phyloP scores from a whole-genome alignment of 2,329 filamentous ascomycete species.

The Clarireedia sp. region DNA sequence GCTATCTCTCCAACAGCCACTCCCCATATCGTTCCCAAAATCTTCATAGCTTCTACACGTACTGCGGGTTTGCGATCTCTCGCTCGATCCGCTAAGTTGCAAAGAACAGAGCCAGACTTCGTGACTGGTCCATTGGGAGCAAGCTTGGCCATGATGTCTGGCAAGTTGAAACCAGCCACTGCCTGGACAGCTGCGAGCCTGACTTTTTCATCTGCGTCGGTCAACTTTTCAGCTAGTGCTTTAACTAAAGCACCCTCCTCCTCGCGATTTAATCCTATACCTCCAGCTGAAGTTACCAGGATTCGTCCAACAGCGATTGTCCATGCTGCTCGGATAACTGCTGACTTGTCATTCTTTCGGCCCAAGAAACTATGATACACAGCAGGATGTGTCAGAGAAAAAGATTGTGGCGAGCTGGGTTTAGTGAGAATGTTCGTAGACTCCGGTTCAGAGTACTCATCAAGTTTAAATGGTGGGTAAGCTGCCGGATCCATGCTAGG shows the following conservation, averaged over 20 bases:
- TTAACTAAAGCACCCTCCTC: slow-evolving; percentile 72
- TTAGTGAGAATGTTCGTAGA: slow-evolving; percentile 62
- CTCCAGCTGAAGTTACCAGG: slow-evolving; percentile 81
- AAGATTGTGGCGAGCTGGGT: slow-evolving; percentile 81
- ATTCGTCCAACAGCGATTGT: slow-evolving; percentile 77
- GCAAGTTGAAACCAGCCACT: slow-evolving; percentile 72
- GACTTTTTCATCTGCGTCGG: slow-evolving; percentile 85
- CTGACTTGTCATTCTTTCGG: slow-evolving; percentile 78
- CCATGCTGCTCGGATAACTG: slow-evolving; percentile 78
- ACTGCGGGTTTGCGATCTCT: slow-evolving; percentile 79
- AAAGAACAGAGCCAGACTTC: slow-evolving; percentile 70
- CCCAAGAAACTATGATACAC: slow-evolving; percentile 81
- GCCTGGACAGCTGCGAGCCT: slow-evolving; percentile 81
- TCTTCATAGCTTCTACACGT: slow-evolving; percentile 76
- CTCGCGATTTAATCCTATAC: slow-evolving; percentile 75
- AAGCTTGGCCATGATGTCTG: slow-evolving; percentile 74
- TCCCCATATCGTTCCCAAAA: slow-evolving; percentile 86
- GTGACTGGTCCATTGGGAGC: slow-evolving; percentile 67
- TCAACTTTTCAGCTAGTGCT: slow-evolving; percentile 70
- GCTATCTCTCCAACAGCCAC: slow-evolving; percentile 83
- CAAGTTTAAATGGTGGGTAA: slow-evolving; percentile 68
- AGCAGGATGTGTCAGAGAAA: slow-evolving; percentile 69
- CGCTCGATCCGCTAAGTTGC: slow-evolving; percentile 76
- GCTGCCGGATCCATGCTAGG: slow-evolving; percentile 69
- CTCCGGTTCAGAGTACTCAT: slow-evolving; percentile 46